Evolutionary conservation across 371 early-diverging fungal species (phyloP).

Genomic region (Actinomortierella ambigua): DNA sequence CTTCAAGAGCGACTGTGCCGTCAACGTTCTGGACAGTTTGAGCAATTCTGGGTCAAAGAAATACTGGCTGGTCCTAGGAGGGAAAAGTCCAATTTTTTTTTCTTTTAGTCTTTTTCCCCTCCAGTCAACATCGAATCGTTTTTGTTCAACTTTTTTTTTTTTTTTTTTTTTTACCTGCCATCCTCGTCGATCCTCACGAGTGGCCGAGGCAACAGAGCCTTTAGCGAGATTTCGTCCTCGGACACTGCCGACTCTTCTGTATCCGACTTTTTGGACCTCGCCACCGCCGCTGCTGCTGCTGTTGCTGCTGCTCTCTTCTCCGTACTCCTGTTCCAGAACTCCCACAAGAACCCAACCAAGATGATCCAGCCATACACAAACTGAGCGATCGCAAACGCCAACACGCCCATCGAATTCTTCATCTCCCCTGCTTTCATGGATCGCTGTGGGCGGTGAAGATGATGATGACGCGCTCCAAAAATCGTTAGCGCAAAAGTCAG

Average conservation of each 20-base stretch:
- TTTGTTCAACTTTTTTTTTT: too few relatives aligned
- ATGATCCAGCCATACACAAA: constrained; percentile 65
- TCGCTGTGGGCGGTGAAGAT: too few relatives aligned
- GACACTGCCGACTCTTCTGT: background rate
- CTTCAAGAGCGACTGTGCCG: constrained; percentile 87
- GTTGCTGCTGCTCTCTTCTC: constrained; percentile 15
- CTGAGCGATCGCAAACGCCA: constrained; percentile 83
- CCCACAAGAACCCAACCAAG: constrained; percentile 59
- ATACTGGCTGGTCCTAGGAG: too few relatives aligned
- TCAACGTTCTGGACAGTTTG: constrained; percentile 75
- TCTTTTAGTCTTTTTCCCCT: too few relatives aligned
- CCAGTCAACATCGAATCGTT: too few relatives aligned
- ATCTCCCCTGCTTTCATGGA: constrained; percentile 12
- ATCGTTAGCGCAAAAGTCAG: constrained; percentile 67
- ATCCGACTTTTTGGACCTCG: constrained; percentile 7
- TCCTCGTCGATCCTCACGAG: constrained; percentile 31
- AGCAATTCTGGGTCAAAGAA: constrained; percentile 68
- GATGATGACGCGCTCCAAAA: constrained; percentile 50
- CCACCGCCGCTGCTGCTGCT: constrained; percentile 5
- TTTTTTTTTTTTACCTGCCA: constrained; percentile 44
- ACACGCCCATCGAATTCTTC: constrained; percentile 58
- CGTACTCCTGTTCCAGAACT: constrained; percentile 53
- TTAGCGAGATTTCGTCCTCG: constrained; percentile 22
- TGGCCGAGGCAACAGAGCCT: constrained; percentile 48
- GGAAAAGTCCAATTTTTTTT: too few relatives aligned